These are phyloP conservation scores for Pseudozyma sp. DNA, from an alignment of 1,284 basidiomycete species.

Conservation along the genomic window DNA sequence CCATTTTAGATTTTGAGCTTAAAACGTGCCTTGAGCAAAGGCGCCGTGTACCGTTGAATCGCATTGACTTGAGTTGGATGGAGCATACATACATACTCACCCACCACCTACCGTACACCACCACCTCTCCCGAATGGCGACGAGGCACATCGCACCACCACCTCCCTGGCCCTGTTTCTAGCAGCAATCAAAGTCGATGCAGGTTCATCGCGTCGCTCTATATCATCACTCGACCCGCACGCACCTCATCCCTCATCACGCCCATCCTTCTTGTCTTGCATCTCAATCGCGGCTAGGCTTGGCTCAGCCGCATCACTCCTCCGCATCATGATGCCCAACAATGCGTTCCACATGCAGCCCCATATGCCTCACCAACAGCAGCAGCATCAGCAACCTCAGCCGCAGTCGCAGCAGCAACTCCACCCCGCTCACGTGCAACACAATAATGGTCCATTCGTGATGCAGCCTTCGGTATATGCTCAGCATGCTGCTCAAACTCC, in stretches of 20 bases:
- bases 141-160: too few species aligned
- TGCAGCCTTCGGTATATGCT: slow-evolving; percentile 37
- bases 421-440: slow-evolving; percentile 22
- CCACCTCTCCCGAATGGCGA: too few species aligned
- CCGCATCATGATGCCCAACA: slow-evolving; percentile 45
- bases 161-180: too few species aligned
- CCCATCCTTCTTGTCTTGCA: background rate
- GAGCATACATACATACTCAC: too few species aligned
- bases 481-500: slow-evolving; percentile 23
- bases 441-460: slow-evolving; percentile 11
- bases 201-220: too few species aligned
- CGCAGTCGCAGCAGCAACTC: slow-evolving; percentile 16
- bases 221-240: too few species aligned
- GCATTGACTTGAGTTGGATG: too few species aligned
- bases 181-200: too few species aligned
- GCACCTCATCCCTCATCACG: background rate
- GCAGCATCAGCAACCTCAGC: background rate
- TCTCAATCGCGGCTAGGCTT: background rate
- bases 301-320: background rate
- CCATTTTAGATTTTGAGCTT: too few species aligned
- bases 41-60: too few species aligned
- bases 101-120: too few species aligned
- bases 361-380: slow-evolving; percentile 34
- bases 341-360: slow-evolving; percentile 39
- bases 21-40: too few species aligned